Evolutionary conservation across 2,329 filamentous ascomycete species (phyloP), one percentile per base, ranked within the genome.

Genomic region (Fusarium sp.): DNA sequence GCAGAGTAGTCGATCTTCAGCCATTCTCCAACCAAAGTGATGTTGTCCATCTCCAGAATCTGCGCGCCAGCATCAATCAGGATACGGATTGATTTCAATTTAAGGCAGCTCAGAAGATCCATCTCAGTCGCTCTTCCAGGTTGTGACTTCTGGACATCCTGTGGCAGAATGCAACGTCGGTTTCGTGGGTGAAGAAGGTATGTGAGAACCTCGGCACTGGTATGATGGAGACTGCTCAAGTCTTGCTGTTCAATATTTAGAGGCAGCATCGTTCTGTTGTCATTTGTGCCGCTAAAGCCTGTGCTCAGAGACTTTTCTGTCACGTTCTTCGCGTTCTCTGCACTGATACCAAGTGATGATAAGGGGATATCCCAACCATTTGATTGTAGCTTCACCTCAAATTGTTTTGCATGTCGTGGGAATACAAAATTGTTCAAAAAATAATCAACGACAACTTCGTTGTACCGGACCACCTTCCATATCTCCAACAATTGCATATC

Each of bases 281-380:
- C 91, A 49, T 92, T 93, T 0, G 91, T 93, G 0, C 91, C 91
- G 16, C 89, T 91, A 76, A 94, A 94, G 0, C 91, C 91, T 0
- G 90, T 92, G 0, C 90, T 91, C 7, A 84, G 45, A 8, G 73
- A 27, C 18, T 74, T 75, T 42, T 18, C 25, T 9, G 24, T 22
- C 2, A n/a, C 29, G 15, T n/a, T 42, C 32, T 50, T 66, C 11
- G 45, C 24, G 3, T 45, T 49, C 12, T 49, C 44, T 16, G 43
- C 20, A 22, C 46, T 27, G 0, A 46, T 59, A 2, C 40, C 47
- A 3, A 57, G 74, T 2, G 74, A 65, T 8, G 69, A 83, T 82
- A 89, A 74, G 0, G 89, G 88, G 6, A 93, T 80, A 69, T 93
- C 90, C 90, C 90, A 93, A 0, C 89, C 89, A 2, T 89, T 91